phyloP scores from a whole-genome alignment of 805 yeast genomes.

The Scheffersomyces coipomensis region DNA sequence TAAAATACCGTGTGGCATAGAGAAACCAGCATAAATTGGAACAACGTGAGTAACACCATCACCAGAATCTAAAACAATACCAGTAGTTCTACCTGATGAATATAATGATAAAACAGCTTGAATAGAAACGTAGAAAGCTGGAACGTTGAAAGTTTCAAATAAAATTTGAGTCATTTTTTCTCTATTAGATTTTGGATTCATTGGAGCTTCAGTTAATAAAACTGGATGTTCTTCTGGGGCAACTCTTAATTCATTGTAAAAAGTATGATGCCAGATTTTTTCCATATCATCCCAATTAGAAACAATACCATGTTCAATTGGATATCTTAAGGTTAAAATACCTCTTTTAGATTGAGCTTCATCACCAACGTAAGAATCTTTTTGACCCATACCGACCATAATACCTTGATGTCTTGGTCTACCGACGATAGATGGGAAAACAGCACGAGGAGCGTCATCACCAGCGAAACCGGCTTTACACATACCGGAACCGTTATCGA shows the following conservation, averaged over 20 bases:
- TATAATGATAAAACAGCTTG: slow-evolving; percentile 98
- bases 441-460: slow-evolving; percentile 99
- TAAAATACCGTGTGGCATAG: slow-evolving; percentile 97
- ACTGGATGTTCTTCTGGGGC: slow-evolving; percentile 99
- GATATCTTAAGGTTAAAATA: slow-evolving; percentile 97
- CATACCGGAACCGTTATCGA: slow-evolving; percentile 99
- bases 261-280: slow-evolving; percentile 99
- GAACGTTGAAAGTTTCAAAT: slow-evolving; percentile 99
- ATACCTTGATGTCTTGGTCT: slow-evolving; percentile 99
- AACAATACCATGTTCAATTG: slow-evolving; percentile 99
- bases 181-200: slow-evolving; percentile 99
- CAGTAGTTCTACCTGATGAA: slow-evolving; percentile 99
- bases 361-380: slow-evolving; percentile 99
- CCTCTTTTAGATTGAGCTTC: slow-evolving; percentile 99
- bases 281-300: slow-evolving; percentile 99
- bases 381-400: slow-evolving; percentile 99
- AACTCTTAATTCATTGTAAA: slow-evolving; percentile 99
- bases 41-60: slow-evolving; percentile 99
- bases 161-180: slow-evolving; percentile 99
- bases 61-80: slow-evolving; percentile 99
- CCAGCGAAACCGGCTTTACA: slow-evolving; percentile 99
- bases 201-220: slow-evolving; percentile 98
- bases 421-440: slow-evolving; percentile 99
- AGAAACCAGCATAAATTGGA: slow-evolving; percentile 99
- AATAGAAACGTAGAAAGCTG: slow-evolving; percentile 98